Evolutionary conservation across 192 early-diverging fungal genomes (phyloP).

Genomic region (Backusella sp.): DNA sequence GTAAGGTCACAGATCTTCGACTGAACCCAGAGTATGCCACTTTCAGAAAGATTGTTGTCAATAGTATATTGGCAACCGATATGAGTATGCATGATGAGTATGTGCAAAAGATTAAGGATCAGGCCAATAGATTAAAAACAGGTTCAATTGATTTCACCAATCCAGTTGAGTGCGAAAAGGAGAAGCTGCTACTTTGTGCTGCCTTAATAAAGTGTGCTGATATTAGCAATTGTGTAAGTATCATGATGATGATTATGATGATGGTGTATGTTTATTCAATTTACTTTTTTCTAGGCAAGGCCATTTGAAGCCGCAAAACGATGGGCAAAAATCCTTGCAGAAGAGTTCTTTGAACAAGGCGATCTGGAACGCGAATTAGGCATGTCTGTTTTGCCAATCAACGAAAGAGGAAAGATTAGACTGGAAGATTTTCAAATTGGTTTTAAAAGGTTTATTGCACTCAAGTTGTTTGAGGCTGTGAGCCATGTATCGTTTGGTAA

Average conservation of each 20-base stretch:
- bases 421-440: slow-evolving; percentile 47
- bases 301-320: slow-evolving; percentile 69
- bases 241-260: background rate
- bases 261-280: background rate
- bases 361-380: slow-evolving; percentile 75
- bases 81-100: slow-evolving; percentile 83
- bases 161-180: slow-evolving; percentile 46
- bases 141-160: slow-evolving; percentile 34
- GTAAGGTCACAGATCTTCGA: background rate
- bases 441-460: slow-evolving; percentile 49
- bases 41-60: slow-evolving; percentile 69
- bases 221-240: slow-evolving; percentile 71
- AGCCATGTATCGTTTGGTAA: slow-evolving; percentile 49
- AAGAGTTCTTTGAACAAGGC: slow-evolving; percentile 72
- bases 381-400: slow-evolving; percentile 48
- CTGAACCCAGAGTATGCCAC: background rate
- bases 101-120: slow-evolving; percentile 66
- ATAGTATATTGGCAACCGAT: slow-evolving; percentile 78
- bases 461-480: slow-evolving; percentile 47
- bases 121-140: slow-evolving; percentile 51
- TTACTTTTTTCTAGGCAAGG: slow-evolving; percentile 43
- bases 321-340: slow-evolving; percentile 68
- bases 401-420: slow-evolving; percentile 46
- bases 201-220: slow-evolving; percentile 82
- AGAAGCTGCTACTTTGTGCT: slow-evolving; percentile 64